Evolutionary conservation across 345 rosid species (phyloP).

Genomic region (Hibiscus mutabilis): DNA sequence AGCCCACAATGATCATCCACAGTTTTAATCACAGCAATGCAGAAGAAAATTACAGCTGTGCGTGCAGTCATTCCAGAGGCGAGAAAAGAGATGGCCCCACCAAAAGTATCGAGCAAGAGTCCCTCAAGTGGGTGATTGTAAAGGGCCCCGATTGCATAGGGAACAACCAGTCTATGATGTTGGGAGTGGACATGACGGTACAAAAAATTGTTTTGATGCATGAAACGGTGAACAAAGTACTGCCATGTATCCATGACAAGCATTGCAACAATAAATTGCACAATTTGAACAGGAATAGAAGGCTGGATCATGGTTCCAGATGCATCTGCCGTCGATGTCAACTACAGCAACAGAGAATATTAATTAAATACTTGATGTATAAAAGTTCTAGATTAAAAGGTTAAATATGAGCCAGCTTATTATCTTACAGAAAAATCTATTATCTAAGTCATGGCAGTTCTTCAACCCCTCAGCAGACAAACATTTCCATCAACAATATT

Average conservation of each 20-base stretch:
- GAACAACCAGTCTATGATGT: constrained; percentile 63
- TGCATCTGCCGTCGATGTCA: constrained; percentile 40
- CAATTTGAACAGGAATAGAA: constrained; percentile 32
- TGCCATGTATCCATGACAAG: constrained; percentile 68
- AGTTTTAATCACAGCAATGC: constrained; percentile 55
- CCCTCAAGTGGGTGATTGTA: constrained; percentile 67
- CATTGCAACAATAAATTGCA: constrained; percentile 54
- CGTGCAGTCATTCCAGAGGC: constrained; percentile 71
- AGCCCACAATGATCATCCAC: constrained; percentile 74
- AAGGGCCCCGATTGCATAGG: constrained; percentile 68
- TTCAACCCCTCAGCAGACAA: neutral
- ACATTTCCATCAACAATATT: neutral
- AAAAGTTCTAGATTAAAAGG: neutral
- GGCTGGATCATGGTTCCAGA: constrained; percentile 44
- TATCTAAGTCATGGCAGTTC: neutral
- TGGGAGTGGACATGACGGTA: constrained; percentile 67
- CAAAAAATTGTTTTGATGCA: constrained; percentile 67
- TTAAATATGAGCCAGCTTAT: too few relatives aligned
- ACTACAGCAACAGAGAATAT: constrained; percentile 20
- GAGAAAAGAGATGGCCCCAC: constrained; percentile 62
- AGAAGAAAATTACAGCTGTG: constrained; percentile 56
- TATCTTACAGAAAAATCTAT: too few relatives aligned
- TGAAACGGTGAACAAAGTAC: constrained; percentile 60
- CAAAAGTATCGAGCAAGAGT: constrained; percentile 61
- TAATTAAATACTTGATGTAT: neutral